Evolutionary conservation across 129 eudicot species (phyloP).

Genomic region (Helianthus tuberosus): DNA sequence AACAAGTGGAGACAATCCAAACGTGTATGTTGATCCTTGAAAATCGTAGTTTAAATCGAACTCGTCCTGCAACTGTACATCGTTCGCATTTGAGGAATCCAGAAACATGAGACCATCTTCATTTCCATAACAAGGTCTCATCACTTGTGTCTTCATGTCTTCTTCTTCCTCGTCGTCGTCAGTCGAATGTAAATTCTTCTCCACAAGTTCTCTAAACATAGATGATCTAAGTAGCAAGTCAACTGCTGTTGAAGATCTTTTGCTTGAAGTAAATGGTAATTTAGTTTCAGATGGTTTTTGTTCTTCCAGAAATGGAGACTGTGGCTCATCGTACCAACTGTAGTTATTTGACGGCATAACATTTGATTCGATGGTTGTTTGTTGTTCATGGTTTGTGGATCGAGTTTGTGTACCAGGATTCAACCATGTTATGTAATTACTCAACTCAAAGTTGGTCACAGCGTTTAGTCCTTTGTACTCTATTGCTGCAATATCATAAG

Average conservation of each 20-base stretch:
- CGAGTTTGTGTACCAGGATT: constrained; percentile 59
- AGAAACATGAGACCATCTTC: constrained; percentile 1
- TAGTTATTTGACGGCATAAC: constrained; percentile 28
- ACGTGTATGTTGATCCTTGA: background rate
- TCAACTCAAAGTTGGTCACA: constrained; percentile 75
- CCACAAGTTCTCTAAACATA: constrained; percentile 64
- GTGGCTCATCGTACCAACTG: constrained; percentile 33
- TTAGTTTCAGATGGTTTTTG: constrained; percentile 33
- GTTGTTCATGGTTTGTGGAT: constrained; percentile 33
- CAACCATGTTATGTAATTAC: constrained; percentile 74
- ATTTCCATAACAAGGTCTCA: constrained; percentile 4
- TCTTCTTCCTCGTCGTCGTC: constrained; percentile 45
- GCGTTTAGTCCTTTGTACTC: constrained; percentile 83
- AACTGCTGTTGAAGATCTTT: constrained; percentile 63
- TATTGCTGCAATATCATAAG: constrained; percentile 84
- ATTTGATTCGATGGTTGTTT: constrained; percentile 27
- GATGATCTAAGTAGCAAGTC: constrained; percentile 69
- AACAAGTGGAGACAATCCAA: background rate
- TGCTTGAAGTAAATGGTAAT: constrained; percentile 42
- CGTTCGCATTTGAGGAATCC: constrained; percentile 6
- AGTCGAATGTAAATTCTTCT: constrained; percentile 51
- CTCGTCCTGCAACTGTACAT: background rate
- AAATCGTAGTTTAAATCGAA: constrained; percentile 4
- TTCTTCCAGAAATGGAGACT: constrained; percentile 25
- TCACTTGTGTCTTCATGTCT: constrained; percentile 25